Conservation (phyloP, 2,329 filamentous ascomycete genomes). For the Botrytis paeoniae region DNA sequence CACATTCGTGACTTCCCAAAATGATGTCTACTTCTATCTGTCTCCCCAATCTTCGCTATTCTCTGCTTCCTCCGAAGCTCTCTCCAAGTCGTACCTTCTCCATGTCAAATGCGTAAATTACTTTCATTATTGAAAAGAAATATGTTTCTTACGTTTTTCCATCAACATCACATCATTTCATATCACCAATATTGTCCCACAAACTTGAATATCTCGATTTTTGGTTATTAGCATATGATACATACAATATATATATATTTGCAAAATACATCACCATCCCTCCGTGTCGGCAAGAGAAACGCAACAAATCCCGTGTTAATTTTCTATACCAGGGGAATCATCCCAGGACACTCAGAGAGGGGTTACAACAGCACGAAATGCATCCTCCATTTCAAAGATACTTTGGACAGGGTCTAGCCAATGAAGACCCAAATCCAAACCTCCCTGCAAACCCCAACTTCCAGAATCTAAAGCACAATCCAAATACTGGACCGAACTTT, state of each 20-base stretch:
- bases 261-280: not conserved
- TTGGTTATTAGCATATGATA: not conserved
- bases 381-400: not conserved
- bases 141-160: not conserved
- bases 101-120: accelerated
- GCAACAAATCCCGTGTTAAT: too few species aligned
- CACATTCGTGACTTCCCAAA: not conserved
- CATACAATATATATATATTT: not conserved
- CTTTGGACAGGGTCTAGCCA: not conserved
- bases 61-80: too few species aligned
- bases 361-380: not conserved
- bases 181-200: not conserved
- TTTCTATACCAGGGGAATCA: too few species aligned
- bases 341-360: not conserved
- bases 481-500: not conserved
- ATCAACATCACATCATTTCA: not conserved
- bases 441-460: too few species aligned
- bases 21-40: not conserved
- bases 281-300: too few species aligned
- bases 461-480: not conserved
- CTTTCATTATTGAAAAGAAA: not conserved
- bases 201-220: not conserved
- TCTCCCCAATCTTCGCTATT: too few species aligned
- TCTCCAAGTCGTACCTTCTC: not conserved
- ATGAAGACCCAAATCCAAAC: not conserved